These are phyloP conservation scores for Fraxinus sp. DNA, from an alignment of 305 asterid species.

Conservation along the genomic window DNA sequence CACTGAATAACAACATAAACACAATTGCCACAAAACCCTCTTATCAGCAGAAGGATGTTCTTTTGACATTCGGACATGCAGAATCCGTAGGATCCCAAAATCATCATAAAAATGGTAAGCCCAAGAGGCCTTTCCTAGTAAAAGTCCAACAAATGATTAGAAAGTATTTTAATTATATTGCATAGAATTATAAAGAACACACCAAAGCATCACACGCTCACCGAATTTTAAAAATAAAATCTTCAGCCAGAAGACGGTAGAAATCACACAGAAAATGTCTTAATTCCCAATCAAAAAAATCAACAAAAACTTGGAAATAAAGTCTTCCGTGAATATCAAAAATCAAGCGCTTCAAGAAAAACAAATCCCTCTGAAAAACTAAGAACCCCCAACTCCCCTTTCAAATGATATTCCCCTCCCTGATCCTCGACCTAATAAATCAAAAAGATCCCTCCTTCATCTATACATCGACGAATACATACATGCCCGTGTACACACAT, in stretches of 20 bases:
- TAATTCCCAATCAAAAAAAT: background rate
- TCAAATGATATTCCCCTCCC: slow-evolving; percentile 1
- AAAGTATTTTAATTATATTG: background rate
- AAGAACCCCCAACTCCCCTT: slow-evolving; percentile 19
- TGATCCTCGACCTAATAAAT: slow-evolving; percentile 21
- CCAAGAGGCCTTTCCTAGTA: background rate
- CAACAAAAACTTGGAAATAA: background rate
- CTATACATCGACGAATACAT: slow-evolving; percentile 1
- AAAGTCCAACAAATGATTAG: background rate
- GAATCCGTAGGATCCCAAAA: background rate
- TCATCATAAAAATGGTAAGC: background rate
- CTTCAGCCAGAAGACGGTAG: background rate
- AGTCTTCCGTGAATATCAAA: background rate
- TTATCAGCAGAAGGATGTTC: background rate
- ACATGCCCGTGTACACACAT: background rate
- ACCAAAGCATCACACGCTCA: background rate
- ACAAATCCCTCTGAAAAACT: slow-evolving; percentile 4
- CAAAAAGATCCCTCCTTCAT: slow-evolving; percentile 12
- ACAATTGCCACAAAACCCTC: background rate
- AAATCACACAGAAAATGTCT: background rate
- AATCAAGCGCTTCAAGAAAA: background rate
- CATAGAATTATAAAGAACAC: background rate
- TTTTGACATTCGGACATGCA: background rate
- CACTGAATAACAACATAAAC: background rate
- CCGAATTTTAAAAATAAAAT: background rate